phyloP scores from a whole-genome alignment of 1,284 basidiomycete species.

The Chalciporus sp. region DNA sequence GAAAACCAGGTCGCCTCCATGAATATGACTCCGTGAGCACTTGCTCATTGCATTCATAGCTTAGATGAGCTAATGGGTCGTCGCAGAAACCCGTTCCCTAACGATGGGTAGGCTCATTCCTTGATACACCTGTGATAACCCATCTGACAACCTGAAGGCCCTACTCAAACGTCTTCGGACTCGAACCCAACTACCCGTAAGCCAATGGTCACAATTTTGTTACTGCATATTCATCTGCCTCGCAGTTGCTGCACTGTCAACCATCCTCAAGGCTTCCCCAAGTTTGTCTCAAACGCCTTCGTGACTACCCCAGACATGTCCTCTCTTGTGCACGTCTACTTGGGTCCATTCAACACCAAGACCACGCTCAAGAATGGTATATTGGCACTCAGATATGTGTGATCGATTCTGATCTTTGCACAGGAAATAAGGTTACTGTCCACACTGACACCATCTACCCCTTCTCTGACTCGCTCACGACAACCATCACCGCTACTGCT shows the following conservation, averaged over 20 bases:
- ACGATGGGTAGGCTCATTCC: background rate
- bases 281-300: constrained; percentile 62
- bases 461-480: constrained; percentile 51
- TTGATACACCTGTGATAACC: background rate
- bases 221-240: background rate
- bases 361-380: constrained; percentile 47
- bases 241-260: constrained; percentile 62
- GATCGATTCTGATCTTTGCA: constrained; percentile 2
- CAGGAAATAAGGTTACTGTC: constrained; percentile 4
- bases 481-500: background rate
- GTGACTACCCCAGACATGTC: constrained; percentile 39
- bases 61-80: background rate
- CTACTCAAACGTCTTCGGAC: constrained; percentile 8
- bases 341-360: constrained; percentile 53
- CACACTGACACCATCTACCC: constrained; percentile 58
- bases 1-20: constrained; percentile 61
- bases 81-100: constrained; percentile 1
- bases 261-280: constrained; percentile 63
- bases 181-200: constrained; percentile 8
- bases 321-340: constrained; percentile 54
- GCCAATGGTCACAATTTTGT: background rate
- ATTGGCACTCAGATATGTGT: too few relatives aligned
- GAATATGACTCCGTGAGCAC: constrained; percentile 56
- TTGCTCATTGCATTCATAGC: background rate
- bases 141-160: background rate